Evolutionary conservation across 108 stramenopile species (phyloP), one percentile per base, ranked within the genome.

Genomic region (Nitzschia sp.): DNA sequence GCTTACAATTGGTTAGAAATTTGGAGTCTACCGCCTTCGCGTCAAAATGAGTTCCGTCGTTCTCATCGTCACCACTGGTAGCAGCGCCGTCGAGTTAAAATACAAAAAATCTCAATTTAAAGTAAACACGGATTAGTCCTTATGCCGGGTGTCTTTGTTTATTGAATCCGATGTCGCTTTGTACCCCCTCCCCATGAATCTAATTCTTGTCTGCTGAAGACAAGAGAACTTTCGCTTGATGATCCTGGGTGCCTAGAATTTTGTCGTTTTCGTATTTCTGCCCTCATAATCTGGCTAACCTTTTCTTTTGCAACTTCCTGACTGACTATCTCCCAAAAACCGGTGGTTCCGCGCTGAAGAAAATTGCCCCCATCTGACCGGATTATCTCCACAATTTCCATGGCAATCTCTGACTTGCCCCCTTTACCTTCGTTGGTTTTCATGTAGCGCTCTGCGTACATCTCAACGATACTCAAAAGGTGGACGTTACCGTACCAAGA

Each of bases 251-350:
- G n/a, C n/a, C n/a, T n/a, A n/a, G n/a, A n/a, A n/a, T n/a, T n/a
- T 26, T 17, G 50, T 15, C 28, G 60, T 25, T 61, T 61, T 25
- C 33, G 28, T 21, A 27, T 23, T 45, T 60, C n/a, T 4, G 38
- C 46, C 41, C 70, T 45, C 3, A 71, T 32, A 34, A 46, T 46
- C 22, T 71, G 70, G n/a, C 34, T 45, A 0, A 71, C 52, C 50
- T 71, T 71, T 6, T 71, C 60, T 11, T 57, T 19, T 0, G 70
- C 70, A 9, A 44, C 60, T 2, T 45, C 9, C 26, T 61, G 48
- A 1, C 41, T 31, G 8, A 71, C 70, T 23, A 36, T 50, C 2
- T 47, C 30, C 70, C 70, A 71, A 11, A 25, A 41, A 22, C 44
- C 60, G 4, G 21, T 25, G 5, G 36, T 61, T 15, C n/a, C 21